Base-by-base conservation (phyloP, 768 basidiomycete genomes). In the Mycena olivaceomarginata region DNA sequence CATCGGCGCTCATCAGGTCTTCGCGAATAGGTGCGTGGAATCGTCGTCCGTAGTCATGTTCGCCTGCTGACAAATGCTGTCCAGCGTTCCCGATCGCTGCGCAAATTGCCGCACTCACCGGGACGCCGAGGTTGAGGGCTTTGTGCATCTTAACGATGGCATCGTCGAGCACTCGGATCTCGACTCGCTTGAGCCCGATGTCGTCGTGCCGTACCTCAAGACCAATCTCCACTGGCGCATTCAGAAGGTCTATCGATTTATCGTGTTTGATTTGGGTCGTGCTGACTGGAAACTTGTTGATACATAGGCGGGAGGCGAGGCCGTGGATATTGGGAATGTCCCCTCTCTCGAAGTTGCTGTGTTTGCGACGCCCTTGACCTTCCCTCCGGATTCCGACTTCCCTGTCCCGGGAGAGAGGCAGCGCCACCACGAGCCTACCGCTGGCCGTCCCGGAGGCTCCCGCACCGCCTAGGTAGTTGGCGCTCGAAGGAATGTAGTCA, bases 1-100 rank as follows among this genome's bases (percentile, higher is more conserved):
- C 76, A 88, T 90, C 51, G 91, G 89, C n/a, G 82, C 86, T 1
- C 87, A 89, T 80, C 81, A 84, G 72, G 87, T 85, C 31, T 91
- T 91, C 78, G 89, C 88, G 45, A 88, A 86, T 70, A 81, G 77
- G 80, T 80, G 22, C 40, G 72, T 48, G 48, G n/a, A 15, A n/a
- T 18, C 13, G 15, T 2, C 46, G 46, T 48, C 18, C 13, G 4
- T 2, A 16, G 13, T 48, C 4, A n/a, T 9, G n/a, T n/a, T 3
- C n/a, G 20, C 8, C 1, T 20, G 51, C 20, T 53, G 20, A 53
- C 16, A 53, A 18, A n/a, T 11, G 51, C 6, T n/a, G 51, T 53
- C 18, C 20, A 53, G 51, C n/a, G 51, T 53, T 53, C 81, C 82
- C 12, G 84, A 82, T 9, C 82, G 82, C 11, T 90, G 90, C 76